Percentiles rank a stretch among this genome's conserved stretches.
Conservation (phyloP, 805 yeast genomes). For the Kluyveromyces dobzhanskii region DNA sequence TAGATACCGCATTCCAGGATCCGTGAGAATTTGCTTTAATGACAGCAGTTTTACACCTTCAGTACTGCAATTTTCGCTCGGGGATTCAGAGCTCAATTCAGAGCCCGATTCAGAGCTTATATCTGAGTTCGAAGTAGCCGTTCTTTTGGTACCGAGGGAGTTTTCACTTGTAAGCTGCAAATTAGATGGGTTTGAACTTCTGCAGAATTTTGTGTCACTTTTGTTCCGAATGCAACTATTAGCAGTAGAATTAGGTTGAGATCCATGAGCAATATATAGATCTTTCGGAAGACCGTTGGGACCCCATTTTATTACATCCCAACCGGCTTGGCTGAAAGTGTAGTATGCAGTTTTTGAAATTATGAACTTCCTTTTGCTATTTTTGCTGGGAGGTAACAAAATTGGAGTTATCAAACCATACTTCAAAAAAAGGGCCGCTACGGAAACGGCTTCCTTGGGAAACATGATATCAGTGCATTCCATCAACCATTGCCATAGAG, state of each 20-base stretch:
- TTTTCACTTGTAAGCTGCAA: not conserved
- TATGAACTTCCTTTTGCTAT: slow-evolving; percentile 23
- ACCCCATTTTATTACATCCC: slow-evolving; percentile 28
- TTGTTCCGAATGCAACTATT: not conserved
- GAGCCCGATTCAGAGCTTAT: not conserved
- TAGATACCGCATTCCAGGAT: slow-evolving; percentile 67
- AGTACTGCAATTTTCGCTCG: not conserved
- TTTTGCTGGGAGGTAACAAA: slow-evolving; percentile 28
- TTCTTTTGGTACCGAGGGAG: not conserved
- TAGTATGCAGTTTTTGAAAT: slow-evolving; percentile 36
- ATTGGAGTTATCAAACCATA: slow-evolving; percentile 41
- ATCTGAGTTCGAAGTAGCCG: not conserved
- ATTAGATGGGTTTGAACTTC: not conserved
- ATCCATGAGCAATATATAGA: not conserved
- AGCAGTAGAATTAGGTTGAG: not conserved
- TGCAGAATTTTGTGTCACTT: not conserved
- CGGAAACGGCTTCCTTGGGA: slow-evolving; percentile 41
- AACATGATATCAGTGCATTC: slow-evolving; percentile 75
- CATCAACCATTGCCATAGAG: slow-evolving; percentile 78
- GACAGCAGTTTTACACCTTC: slow-evolving; percentile 6
- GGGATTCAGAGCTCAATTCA: not conserved
- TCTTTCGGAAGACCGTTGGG: slow-evolving; percentile 1
- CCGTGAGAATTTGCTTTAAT: slow-evolving; percentile 42
- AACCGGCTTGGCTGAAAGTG: slow-evolving; percentile 36
- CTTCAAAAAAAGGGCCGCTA: slow-evolving; percentile 43